A percentile compares a stretch with the other conserved stretches of the same genome.
Conservation (phyloP, 1,139 yeast genomes). For the Suhomyces taliae region DNA sequence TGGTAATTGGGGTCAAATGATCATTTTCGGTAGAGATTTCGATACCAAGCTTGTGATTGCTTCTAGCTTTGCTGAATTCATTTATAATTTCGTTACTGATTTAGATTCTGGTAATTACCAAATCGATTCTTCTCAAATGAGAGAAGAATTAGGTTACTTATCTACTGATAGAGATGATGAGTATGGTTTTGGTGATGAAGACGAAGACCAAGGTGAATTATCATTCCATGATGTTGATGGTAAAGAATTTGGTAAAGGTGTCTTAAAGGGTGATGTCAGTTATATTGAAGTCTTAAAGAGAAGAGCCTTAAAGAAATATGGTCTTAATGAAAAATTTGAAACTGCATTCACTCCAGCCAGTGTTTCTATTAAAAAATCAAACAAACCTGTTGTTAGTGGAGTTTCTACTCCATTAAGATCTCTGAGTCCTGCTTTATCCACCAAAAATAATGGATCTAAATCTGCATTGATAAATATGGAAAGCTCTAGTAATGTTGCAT, state of each 20-base stretch:
- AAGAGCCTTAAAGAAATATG: conserved; percentile 47
- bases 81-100: conserved; percentile 48
- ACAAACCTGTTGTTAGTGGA: conserved; percentile 10
- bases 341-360: conserved; percentile 45
- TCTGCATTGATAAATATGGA: conserved; percentile 35
- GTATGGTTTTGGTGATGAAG: conserved; percentile 46
- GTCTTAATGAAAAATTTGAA: conserved; percentile 37
- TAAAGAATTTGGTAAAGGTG: conserved; percentile 44
- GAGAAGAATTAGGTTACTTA: conserved; percentile 26
- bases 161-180: conserved; percentile 38
- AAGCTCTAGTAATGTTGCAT: conserved; percentile 29
- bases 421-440: conserved; percentile 12
- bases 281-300: conserved; percentile 55
- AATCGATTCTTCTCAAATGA: conserved; percentile 37
- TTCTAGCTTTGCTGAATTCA: conserved; percentile 54
- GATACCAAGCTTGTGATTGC: conserved; percentile 64
- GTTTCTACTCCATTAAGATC: conserved; percentile 15
- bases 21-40: conserved; percentile 62
- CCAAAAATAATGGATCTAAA: conserved; percentile 11
- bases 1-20: conserved; percentile 64
- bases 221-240: conserved; percentile 34
- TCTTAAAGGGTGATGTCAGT: conserved; percentile 35
- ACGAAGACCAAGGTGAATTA: conserved; percentile 45
- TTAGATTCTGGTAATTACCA: conserved; percentile 54
- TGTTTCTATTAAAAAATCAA: conserved; percentile 15